Conservation (phyloP, 495 filamentous ascomycete species). For the Beverwykella pulmonaria region DNA sequence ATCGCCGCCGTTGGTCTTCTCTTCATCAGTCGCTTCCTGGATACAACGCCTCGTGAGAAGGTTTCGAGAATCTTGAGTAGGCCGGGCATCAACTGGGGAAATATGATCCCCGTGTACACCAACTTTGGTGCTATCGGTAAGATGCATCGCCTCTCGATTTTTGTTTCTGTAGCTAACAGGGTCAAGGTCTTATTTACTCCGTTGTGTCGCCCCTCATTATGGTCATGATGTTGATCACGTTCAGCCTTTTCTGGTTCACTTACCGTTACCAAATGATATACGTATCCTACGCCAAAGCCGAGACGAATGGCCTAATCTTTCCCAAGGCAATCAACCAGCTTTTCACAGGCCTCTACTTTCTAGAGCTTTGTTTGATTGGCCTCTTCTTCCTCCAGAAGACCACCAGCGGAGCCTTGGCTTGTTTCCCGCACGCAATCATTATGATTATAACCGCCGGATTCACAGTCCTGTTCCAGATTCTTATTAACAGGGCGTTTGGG, state of each 20-base stretch:
- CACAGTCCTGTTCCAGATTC: slow-evolving; percentile 78
- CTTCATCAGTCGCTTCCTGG: slow-evolving; percentile 70
- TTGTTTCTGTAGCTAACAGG: background rate
- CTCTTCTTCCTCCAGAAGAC: slow-evolving; percentile 86
- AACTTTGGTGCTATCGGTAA: slow-evolving; percentile 88
- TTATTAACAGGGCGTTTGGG: slow-evolving; percentile 82
- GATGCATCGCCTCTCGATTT: slow-evolving; percentile 21
- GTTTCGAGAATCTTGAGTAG: slow-evolving; percentile 82
- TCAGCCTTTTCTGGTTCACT: slow-evolving; percentile 91
- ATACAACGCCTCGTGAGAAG: slow-evolving; percentile 86
- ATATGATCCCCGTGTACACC: slow-evolving; percentile 93
- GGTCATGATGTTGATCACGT: slow-evolving; percentile 92
- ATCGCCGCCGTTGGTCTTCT: slow-evolving; percentile 67
- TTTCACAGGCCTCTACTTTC: slow-evolving; percentile 90
- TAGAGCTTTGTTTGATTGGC: slow-evolving; percentile 89
- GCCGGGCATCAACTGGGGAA: slow-evolving; percentile 83
- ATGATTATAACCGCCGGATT: slow-evolving; percentile 77
- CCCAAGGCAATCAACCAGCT: slow-evolving; percentile 94
- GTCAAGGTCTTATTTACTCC: slow-evolving; percentile 76
- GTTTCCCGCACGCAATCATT: slow-evolving; percentile 80
- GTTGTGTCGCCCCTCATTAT: slow-evolving; percentile 89
- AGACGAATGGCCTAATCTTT: slow-evolving; percentile 92
- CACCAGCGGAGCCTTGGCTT: slow-evolving; percentile 59
- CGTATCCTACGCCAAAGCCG: slow-evolving; percentile 84
- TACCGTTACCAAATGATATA: slow-evolving; percentile 97